Percentiles rank a stretch among this genome's conserved stretches.
Evolutionary conservation across 2,329 filamentous ascomycete species (phyloP).

Genomic region (Botrytis fabae): DNA sequence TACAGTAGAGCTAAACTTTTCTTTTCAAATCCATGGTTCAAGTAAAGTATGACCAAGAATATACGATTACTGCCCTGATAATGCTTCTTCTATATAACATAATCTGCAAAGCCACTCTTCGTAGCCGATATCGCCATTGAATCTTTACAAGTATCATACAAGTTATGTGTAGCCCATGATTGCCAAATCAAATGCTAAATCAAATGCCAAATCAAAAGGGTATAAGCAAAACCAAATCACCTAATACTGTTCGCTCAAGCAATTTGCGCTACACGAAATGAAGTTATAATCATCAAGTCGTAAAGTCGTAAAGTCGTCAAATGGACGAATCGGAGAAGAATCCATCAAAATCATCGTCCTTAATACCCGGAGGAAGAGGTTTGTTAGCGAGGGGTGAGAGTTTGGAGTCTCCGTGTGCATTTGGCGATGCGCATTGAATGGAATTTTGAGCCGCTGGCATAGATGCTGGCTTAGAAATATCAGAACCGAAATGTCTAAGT

Average conservation of each 20-base stretch:
- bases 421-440: neutral
- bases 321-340: constrained; percentile 5
- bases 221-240: neutral
- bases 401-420: neutral
- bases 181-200: neutral
- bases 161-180: neutral
- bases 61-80: neutral
- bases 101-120: neutral
- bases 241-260: neutral
- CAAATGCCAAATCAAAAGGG: neutral
- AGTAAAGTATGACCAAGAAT: neutral
- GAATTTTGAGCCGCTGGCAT: neutral
- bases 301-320: neutral
- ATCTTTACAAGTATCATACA: neutral
- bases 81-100: neutral
- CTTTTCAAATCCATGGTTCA: neutral
- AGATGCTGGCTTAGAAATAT: neutral
- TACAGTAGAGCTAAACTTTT: neutral
- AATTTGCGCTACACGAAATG: neutral
- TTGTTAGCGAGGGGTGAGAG: neutral
- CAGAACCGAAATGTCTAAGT: neutral
- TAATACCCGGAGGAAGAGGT: neutral
- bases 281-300: neutral
- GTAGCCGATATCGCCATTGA: neutral
- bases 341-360: constrained; percentile 7